Conservation (phyloP, 768 basidiomycete genomes). For the Daedaleopsis nitida region DNA sequence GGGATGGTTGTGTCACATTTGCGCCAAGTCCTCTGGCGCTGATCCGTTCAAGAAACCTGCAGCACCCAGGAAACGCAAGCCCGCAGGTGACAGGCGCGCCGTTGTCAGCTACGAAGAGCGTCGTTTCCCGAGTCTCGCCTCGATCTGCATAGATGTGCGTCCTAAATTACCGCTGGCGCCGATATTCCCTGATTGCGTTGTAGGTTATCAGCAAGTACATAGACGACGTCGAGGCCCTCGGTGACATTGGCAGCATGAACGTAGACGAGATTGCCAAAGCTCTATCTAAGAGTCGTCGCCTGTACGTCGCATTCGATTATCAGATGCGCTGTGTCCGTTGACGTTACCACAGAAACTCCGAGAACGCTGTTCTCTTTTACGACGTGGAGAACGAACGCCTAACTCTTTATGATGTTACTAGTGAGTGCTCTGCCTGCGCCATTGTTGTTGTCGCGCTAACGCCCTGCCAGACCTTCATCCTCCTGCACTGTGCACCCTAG, state of each 20-base stretch:
- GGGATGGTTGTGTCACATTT: conserved; percentile 84
- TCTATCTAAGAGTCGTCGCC: conserved; percentile 74
- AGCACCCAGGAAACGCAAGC: conserved; percentile 60
- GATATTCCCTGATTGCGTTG: not conserved
- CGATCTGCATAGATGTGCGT: conserved; percentile 78
- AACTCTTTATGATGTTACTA: conserved; percentile 86
- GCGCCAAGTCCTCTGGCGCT: conserved; percentile 73
- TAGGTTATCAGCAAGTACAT: conserved; percentile 86
- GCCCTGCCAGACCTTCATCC: conserved; percentile 60
- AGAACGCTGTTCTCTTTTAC: conserved; percentile 89
- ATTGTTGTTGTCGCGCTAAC: not conserved
- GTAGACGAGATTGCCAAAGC: conserved; percentile 83
- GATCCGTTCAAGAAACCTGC: conserved; percentile 87
- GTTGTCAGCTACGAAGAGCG: conserved; percentile 71
- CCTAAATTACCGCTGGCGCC: not conserved
- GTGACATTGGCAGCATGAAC: conserved; percentile 85
- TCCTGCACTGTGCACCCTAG: conserved; percentile 68
- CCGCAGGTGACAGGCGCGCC: conserved; percentile 65
- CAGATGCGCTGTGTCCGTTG: not conserved
- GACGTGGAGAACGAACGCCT: conserved; percentile 66
- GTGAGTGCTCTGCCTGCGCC: conserved; percentile 45
- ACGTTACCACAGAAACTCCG: conserved; percentile 4
- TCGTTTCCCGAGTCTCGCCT: conserved; percentile 69
- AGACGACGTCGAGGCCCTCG: conserved; percentile 85
- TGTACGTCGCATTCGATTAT: conserved; percentile 53